A percentile compares a stretch with the other conserved stretches of the same genome.
Evolutionary conservation across 352 stramenopile genomes (phyloP).

Genomic region (Phytophthora pistaciae): DNA sequence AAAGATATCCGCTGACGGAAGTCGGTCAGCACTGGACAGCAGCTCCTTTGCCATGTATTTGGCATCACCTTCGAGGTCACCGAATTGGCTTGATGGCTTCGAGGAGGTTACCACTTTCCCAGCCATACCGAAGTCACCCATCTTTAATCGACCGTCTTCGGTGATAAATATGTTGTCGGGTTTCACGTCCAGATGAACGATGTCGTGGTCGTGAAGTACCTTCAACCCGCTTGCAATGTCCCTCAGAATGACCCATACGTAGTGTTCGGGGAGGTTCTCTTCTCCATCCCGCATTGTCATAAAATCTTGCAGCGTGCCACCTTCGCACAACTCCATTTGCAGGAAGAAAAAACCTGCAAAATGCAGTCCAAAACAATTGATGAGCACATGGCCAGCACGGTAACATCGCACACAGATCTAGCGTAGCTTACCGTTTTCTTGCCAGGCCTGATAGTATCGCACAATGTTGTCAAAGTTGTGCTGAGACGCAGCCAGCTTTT

Average conservation of each 20-base stretch:
- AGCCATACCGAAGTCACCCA: constrained; percentile 95
- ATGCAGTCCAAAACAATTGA: not conserved
- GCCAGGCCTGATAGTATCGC: constrained; percentile 95
- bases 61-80: constrained; percentile 94
- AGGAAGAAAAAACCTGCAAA: constrained; percentile 90
- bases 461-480: constrained; percentile 89
- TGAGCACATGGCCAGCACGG: not conserved
- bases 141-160: constrained; percentile 69
- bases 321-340: constrained; percentile 94
- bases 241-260: constrained; percentile 80
- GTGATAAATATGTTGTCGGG: constrained; percentile 96
- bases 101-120: constrained; percentile 48
- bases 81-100: constrained; percentile 26
- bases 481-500: constrained; percentile 46
- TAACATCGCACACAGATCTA: not conserved
- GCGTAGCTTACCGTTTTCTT: constrained; percentile 77
- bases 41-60: constrained; percentile 94
- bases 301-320: constrained; percentile 87
- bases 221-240: constrained; percentile 82
- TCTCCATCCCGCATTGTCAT: constrained; percentile 40
- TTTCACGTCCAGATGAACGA: constrained; percentile 98
- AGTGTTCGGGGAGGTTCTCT: constrained; percentile 55
- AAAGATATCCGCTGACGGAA: constrained; percentile 94
- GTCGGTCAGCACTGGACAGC: constrained; percentile 68
- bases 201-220: constrained; percentile 88